phyloP scores from a whole-genome alignment of 805 yeast genomes.

The Ogataea trehaloabstinens region DNA sequence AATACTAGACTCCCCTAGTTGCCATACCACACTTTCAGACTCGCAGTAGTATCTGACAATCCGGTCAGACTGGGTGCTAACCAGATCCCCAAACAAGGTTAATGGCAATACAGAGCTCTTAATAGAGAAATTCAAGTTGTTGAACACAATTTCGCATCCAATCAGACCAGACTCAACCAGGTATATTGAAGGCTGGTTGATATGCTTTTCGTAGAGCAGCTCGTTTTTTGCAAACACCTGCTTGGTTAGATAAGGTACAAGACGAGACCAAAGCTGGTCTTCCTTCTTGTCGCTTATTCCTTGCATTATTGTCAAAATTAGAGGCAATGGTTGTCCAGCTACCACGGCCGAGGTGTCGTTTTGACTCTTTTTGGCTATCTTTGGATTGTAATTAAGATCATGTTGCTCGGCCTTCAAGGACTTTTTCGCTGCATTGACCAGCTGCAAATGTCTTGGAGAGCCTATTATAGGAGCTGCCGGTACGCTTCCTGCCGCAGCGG shows the following conservation, averaged over 20 bases:
- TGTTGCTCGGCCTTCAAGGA: conserved; percentile 26
- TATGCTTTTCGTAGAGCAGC: conserved; percentile 45
- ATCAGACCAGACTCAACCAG: conserved; percentile 51
- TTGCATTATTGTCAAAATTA: conserved; percentile 62
- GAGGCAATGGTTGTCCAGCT: conserved; percentile 49
- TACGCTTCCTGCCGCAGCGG: background rate
- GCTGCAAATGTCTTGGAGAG: conserved; percentile 54
- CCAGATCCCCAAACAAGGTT: conserved; percentile 70
- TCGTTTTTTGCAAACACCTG: conserved; percentile 28
- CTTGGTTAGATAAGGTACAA: conserved; percentile 56
- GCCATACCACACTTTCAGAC: conserved; percentile 66
- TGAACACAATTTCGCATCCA: conserved; percentile 45
- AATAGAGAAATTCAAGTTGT: conserved; percentile 32
- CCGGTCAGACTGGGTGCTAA: conserved; percentile 36
- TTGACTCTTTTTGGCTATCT: conserved; percentile 11
- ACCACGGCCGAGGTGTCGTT: background rate
- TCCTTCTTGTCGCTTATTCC: conserved; percentile 48
- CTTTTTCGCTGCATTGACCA: conserved; percentile 50
- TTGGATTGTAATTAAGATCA: conserved; percentile 32
- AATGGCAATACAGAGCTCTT: conserved; percentile 55
- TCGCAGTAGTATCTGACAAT: conserved; percentile 40
- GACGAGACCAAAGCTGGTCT: conserved; percentile 59
- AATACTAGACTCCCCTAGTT: conserved; percentile 48
- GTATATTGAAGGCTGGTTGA: conserved; percentile 51
- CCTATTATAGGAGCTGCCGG: conserved; percentile 30